phyloP scores from a whole-genome alignment of 192 early-diverging fungal species.

The Cladochytrium replicatum region DNA sequence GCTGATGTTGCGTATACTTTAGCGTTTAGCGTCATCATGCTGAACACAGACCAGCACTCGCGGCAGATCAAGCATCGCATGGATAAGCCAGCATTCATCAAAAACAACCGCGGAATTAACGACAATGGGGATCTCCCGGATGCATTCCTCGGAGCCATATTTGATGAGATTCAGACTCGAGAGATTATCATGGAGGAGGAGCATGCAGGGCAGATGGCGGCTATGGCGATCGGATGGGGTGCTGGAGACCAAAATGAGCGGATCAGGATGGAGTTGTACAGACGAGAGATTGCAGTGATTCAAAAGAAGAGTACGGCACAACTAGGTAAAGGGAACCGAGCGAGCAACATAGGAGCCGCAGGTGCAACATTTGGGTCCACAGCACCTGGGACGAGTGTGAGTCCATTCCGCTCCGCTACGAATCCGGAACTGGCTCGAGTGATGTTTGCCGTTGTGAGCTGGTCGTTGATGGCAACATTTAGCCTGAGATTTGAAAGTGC shows the following conservation, averaged over 20 bases:
- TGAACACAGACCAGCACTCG: slow-evolving; percentile 55
- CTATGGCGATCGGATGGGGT: slow-evolving; percentile 44
- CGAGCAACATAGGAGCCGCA: too few species aligned
- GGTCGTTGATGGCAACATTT: slow-evolving; percentile 48
- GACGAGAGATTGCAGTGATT: slow-evolving; percentile 38
- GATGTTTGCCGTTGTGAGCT: slow-evolving; percentile 46
- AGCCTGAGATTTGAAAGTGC: slow-evolving; percentile 42
- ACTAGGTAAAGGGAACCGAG: too few species aligned
- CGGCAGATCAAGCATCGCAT: slow-evolving; percentile 49
- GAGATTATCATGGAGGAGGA: slow-evolving; percentile 96
- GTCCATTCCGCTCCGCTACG: slow-evolving; percentile 31
- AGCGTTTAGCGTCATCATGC: slow-evolving; percentile 56
- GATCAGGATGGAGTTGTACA: slow-evolving; percentile 41
- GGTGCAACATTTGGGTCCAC: too few species aligned
- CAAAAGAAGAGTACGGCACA: slow-evolving; percentile 46
- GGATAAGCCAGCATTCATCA: slow-evolving; percentile 44
- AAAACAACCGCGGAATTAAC: slow-evolving; percentile 75
- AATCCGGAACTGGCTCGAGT: slow-evolving; percentile 36
- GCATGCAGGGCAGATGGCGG: slow-evolving; percentile 44
- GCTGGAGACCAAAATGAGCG: slow-evolving; percentile 31
- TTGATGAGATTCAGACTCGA: slow-evolving; percentile 66
- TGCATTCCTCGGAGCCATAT: slow-evolving; percentile 63
- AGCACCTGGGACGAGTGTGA: too few species aligned
- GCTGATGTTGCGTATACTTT: slow-evolving; percentile 55
- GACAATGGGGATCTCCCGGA: slow-evolving; percentile 69